A percentile compares a stretch with the other conserved stretches of the same genome.
Evolutionary conservation across 768 basidiomycete species (phyloP).

Genomic region (Termitomyces sp.): DNA sequence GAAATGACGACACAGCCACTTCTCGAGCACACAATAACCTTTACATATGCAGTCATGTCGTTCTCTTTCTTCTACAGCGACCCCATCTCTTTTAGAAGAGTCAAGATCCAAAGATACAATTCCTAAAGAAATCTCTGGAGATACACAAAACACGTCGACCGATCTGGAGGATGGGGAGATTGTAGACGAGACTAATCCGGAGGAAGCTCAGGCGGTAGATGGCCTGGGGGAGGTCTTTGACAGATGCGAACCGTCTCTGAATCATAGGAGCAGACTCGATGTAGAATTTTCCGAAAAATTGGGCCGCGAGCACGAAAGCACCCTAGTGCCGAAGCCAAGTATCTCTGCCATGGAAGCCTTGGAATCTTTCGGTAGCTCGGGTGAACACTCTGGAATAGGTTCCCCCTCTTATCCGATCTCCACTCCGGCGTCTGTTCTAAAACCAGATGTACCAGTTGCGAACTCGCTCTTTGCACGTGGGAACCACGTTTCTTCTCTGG

Average conservation of each 20-base stretch:
- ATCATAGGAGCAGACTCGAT: not conserved
- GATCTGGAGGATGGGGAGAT: slow-evolving; percentile 18
- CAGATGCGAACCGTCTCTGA: not conserved
- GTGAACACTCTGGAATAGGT: not conserved
- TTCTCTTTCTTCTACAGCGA: slow-evolving; percentile 5
- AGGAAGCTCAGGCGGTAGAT: not conserved
- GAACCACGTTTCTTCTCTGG: not conserved
- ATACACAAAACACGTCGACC: not conserved
- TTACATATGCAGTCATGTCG: not conserved
- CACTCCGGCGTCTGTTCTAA: not conserved
- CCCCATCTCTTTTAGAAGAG: not conserved
- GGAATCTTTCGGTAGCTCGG: not conserved
- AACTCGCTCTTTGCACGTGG: slow-evolving; percentile 1
- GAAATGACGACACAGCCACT: slow-evolving; percentile 4
- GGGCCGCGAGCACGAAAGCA: not conserved
- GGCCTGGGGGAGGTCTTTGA: not conserved
- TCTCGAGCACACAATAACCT: not conserved
- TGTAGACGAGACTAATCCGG: slow-evolving; percentile 6
- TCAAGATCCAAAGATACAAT: not conserved
- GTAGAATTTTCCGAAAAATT: not conserved
- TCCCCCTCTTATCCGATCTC: not conserved
- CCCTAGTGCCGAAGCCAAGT: not conserved
- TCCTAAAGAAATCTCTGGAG: not conserved
- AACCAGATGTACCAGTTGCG: not conserved
- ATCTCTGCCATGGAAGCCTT: not conserved